phyloP scores from a whole-genome alignment of 2,329 filamentous ascomycete species.

The Penicillium sp. region DNA sequence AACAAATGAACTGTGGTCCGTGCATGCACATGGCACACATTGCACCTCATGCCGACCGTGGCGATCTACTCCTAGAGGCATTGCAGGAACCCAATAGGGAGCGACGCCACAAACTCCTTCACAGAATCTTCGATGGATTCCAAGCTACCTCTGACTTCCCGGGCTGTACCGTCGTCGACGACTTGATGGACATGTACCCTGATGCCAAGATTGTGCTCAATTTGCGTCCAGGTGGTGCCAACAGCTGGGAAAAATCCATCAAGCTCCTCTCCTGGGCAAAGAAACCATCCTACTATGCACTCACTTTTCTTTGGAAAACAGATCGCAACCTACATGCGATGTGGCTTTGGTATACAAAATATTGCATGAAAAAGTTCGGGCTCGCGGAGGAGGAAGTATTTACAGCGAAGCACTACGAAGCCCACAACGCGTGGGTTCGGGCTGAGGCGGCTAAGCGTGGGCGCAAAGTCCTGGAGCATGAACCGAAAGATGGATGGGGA shows the following conservation, averaged over 20 bases:
- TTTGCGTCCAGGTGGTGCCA: constrained; percentile 2
- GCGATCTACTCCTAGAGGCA: constrained; percentile 4
- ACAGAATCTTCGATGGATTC: constrained; percentile 7
- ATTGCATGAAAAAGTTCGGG: background rate
- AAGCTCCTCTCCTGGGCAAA: background rate
- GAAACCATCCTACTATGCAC: background rate
- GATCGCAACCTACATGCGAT: constrained; percentile 6
- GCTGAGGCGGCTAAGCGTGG: constrained; percentile 7
- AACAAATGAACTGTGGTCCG: background rate
- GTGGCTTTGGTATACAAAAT: background rate
- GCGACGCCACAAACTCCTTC: constrained; percentile 7
- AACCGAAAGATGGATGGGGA: constrained; percentile 8
- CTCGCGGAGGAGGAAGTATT: background rate
- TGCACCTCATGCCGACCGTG: constrained; percentile 6
- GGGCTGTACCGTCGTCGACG: constrained; percentile 6
- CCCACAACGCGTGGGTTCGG: constrained; percentile 10
- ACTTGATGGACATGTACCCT: constrained; percentile 13
- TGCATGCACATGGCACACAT: constrained; percentile 14
- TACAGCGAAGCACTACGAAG: constrained; percentile 10
- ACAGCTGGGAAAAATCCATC: constrained; percentile 4
- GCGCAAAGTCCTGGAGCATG: constrained; percentile 8
- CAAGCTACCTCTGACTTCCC: constrained; percentile 8
- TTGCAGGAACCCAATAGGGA: background rate
- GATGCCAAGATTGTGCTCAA: constrained; percentile 4
- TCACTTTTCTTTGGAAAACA: constrained; percentile 9